Evolutionary conservation across 257 asterid species (phyloP).

Genomic region (Paulownia fortunei): DNA sequence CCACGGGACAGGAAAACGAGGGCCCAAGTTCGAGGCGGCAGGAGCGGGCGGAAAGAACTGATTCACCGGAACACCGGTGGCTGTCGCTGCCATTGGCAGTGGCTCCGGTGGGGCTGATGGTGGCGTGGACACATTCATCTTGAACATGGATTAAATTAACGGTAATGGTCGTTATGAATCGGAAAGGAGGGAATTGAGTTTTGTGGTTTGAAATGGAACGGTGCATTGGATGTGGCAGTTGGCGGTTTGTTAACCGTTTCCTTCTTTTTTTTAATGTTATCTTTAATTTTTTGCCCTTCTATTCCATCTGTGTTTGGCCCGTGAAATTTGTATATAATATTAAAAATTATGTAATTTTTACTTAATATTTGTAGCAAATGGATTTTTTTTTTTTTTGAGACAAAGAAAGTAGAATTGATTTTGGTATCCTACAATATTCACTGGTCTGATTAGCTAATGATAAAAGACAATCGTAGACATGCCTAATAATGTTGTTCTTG

Average conservation of each 20-base stretch:
- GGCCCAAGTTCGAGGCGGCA: conserved; percentile 18
- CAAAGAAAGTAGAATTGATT: no score
- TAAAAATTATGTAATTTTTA: no score
- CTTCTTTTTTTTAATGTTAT: neutral
- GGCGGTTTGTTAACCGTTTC: conserved; percentile 30
- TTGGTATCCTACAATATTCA: no score
- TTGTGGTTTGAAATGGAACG: conserved; percentile 27
- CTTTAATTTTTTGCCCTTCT: neutral
- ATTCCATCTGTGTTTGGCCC: no score
- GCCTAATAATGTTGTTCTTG: no score
- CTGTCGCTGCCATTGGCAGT: conserved; percentile 6
- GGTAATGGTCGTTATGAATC: neutral
- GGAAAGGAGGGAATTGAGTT: conserved; percentile 9
- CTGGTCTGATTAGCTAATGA: no score
- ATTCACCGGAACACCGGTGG: conserved; percentile 22
- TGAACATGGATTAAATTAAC: neutral
- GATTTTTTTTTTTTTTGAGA: no score
- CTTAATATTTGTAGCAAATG: no score
- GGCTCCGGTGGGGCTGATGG: conserved; percentile 44
- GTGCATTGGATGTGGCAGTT: conserved; percentile 13
- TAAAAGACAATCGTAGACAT: no score
- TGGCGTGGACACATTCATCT: conserved; percentile 13
- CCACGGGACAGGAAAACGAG: conserved; percentile 44
- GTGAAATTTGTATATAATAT: no score
- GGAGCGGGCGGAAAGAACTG: conserved; percentile 17